A percentile compares a stretch with the other conserved stretches of the same genome.
Evolutionary conservation across 257 asterid species (phyloP).

Genomic region (Parsonsia alboflavescens): DNA sequence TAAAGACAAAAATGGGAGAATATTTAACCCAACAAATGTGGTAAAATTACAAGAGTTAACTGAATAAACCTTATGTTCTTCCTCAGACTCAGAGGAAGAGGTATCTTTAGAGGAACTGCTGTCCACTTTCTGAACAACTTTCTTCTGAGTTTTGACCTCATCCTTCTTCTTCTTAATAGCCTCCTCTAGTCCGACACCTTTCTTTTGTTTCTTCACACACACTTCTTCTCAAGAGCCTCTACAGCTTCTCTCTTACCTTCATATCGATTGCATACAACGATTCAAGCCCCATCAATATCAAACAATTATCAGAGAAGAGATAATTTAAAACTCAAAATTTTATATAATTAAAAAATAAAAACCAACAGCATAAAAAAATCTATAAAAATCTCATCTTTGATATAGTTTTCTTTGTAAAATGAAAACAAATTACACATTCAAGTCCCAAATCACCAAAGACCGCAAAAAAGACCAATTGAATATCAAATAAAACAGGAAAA

Average conservation of each 20-base stretch:
- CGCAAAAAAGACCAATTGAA: background rate
- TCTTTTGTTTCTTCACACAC: conserved; percentile 38
- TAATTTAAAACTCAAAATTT: too few species aligned
- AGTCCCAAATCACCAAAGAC: background rate
- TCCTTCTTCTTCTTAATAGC: conserved; percentile 26
- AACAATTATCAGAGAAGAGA: background rate
- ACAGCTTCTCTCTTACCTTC: conserved; percentile 47
- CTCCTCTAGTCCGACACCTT: conserved; percentile 22
- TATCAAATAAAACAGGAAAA: background rate
- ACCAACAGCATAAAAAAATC: background rate
- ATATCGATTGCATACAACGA: background rate
- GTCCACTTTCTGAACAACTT: conserved; percentile 26
- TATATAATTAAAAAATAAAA: background rate
- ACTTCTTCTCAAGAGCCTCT: conserved; percentile 29
- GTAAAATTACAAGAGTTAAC: background rate
- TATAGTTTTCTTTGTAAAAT: background rate
- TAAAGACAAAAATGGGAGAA: background rate
- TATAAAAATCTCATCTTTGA: background rate
- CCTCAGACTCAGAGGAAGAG: conserved; percentile 28
- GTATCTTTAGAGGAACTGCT: conserved; percentile 45
- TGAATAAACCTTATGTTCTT: conserved; percentile 25
- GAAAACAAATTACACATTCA: background rate
- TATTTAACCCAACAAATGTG: background rate
- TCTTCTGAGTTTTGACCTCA: conserved; percentile 28
- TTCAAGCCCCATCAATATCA: background rate